These are phyloP conservation scores for Colletotrichum somersetense DNA, from an alignment of 2,329 filamentous ascomycete genomes.

Conservation along the genomic window DNA sequence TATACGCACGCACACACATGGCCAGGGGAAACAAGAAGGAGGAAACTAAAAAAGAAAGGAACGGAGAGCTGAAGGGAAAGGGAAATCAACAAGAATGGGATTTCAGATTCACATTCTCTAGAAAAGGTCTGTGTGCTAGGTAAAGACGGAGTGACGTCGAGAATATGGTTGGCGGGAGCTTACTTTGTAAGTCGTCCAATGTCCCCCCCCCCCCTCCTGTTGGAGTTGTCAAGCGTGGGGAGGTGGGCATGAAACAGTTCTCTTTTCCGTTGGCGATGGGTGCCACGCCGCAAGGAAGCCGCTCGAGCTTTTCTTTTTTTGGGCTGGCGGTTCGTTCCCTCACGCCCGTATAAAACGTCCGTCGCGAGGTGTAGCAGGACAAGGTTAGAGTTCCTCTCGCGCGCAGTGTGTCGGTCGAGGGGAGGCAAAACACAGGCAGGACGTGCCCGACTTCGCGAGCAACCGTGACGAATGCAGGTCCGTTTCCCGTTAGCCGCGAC, in stretches of 20 bases:
- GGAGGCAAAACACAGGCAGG: neutral
- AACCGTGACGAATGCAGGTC: neutral
- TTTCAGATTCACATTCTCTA: slow-evolving; percentile 18
- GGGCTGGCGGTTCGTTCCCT: too few relatives aligned
- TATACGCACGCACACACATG: neutral
- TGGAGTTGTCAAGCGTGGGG: neutral
- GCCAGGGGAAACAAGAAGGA: neutral
- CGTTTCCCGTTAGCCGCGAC: neutral
- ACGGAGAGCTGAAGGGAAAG: neutral
- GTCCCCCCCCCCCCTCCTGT: neutral
- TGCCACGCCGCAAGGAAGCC: too few relatives aligned
- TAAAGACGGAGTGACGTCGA: neutral
- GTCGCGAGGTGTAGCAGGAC: slow-evolving; percentile 9
- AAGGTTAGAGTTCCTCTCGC: slow-evolving; percentile 16
- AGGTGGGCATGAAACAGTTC: neutral
- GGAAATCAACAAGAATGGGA: neutral
- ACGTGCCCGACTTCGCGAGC: neutral
- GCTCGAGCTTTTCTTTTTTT: too few relatives aligned
- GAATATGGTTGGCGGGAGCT: slow-evolving; percentile 11
- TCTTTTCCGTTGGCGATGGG: neutral
- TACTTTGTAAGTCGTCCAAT: slow-evolving; percentile 9
- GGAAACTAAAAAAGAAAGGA: neutral
- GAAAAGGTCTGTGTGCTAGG: slow-evolving; percentile 17
- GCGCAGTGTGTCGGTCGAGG: neutral
- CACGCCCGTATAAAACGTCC: too few relatives aligned